phyloP scores from a whole-genome alignment of 805 yeast genomes.

The Kurtzmaniella fragi region DNA sequence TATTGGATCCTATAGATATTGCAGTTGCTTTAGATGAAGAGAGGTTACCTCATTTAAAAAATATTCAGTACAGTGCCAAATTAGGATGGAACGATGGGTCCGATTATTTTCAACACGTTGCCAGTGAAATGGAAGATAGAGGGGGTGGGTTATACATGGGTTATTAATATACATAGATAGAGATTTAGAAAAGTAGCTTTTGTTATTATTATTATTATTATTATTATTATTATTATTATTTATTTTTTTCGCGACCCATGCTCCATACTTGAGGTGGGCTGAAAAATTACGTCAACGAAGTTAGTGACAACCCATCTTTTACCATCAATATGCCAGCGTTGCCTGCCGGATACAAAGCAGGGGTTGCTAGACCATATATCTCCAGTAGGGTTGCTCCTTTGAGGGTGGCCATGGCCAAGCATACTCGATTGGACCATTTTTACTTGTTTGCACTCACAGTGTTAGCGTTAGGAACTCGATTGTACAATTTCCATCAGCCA shows the following conservation, averaged over 20 bases:
- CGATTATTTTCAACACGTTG: constrained; percentile 43
- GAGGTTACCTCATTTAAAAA: constrained; percentile 62
- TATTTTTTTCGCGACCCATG: too few species aligned
- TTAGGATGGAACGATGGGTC: constrained; percentile 77
- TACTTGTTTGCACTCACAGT: constrained; percentile 16
- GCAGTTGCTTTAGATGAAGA: constrained; percentile 79
- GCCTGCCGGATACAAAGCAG: constrained; percentile 16
- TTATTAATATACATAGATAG: constrained; percentile 9
- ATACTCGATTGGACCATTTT: constrained; percentile 15
- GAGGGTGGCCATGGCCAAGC: constrained; percentile 8
- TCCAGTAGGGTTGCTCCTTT: constrained; percentile 17
- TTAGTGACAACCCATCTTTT: too few species aligned
- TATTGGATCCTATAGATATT: constrained; percentile 83
- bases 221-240: too few species aligned
- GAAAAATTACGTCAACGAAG: too few species aligned
- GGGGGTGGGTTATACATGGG: constrained; percentile 71
- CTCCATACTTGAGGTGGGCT: too few species aligned
- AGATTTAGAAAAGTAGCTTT: too few species aligned
- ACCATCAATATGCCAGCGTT: too few species aligned
- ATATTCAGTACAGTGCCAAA: constrained; percentile 64
- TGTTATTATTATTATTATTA: too few species aligned
- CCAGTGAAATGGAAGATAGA: constrained; percentile 64
- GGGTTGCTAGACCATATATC: constrained; percentile 23
- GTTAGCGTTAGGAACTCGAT: constrained; percentile 21
- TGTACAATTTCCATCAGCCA: constrained; percentile 31